Evolutionary conservation across 495 filamentous ascomycete species (phyloP).

Genomic region (Choiromyces venosus): DNA sequence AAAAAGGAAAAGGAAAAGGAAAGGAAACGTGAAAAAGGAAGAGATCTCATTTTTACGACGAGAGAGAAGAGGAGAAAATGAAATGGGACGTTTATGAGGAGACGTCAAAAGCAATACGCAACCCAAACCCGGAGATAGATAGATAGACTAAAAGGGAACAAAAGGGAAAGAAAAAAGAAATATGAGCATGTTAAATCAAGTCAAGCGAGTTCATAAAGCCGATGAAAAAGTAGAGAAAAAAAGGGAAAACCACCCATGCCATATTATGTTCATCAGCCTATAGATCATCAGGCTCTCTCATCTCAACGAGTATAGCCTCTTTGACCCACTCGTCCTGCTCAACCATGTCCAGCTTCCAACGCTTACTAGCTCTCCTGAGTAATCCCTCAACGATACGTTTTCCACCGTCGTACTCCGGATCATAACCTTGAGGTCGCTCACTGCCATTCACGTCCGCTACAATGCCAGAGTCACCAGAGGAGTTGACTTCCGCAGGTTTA

Average conservation of each 20-base stretch:
- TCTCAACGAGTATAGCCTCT: slow-evolving; percentile 64
- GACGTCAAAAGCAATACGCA: not conserved
- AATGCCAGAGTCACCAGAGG: slow-evolving; percentile 27
- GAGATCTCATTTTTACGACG: not conserved
- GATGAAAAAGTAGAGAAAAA: not conserved
- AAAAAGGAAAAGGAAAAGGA: too few species aligned
- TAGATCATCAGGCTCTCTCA: slow-evolving; percentile 59
- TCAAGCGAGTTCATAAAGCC: not conserved
- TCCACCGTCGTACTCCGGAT: slow-evolving; percentile 62
- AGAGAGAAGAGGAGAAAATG: not conserved
- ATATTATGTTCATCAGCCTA: slow-evolving; percentile 50
- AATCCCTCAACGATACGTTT: slow-evolving; percentile 73
- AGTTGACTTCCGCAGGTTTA: slow-evolving; percentile 35
- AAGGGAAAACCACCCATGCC: slow-evolving; percentile 4
- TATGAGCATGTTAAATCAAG: not conserved
- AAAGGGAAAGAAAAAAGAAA: not conserved
- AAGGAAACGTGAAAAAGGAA: not conserved
- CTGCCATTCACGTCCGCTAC: slow-evolving; percentile 48
- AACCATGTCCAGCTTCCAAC: slow-evolving; percentile 68
- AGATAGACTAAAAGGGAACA: not conserved
- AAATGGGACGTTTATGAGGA: not conserved
- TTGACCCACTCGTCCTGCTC: slow-evolving; percentile 68
- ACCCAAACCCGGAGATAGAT: not conserved
- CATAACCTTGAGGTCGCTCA: slow-evolving; percentile 51
- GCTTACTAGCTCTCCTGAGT: slow-evolving; percentile 67